Evolutionary conservation across 306 rosid genomes (phyloP).

Genomic region (Cucumis melo): DNA sequence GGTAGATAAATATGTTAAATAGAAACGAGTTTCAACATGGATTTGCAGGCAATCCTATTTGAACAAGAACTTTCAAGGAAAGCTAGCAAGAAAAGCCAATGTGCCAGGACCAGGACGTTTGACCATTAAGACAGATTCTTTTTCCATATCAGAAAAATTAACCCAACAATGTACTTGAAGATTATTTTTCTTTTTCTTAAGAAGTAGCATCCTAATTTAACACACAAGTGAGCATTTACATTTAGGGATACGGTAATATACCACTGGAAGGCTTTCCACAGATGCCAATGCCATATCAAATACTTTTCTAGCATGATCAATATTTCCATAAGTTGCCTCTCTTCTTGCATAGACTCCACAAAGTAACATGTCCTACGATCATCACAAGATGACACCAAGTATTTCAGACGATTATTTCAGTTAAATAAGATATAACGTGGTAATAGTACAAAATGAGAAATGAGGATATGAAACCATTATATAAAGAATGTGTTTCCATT

Average conservation of each 20-base stretch:
- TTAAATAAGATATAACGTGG: neutral
- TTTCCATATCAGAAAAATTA: neutral
- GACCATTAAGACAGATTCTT: neutral
- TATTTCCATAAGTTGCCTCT: conserved; percentile 74
- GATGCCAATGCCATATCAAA: conserved; percentile 91
- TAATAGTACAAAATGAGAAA: neutral
- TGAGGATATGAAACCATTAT: neutral
- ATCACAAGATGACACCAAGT: conserved; percentile 2
- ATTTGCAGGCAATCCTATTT: neutral
- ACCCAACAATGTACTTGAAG: neutral
- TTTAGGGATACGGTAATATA: conserved; percentile 14
- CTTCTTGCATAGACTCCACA: conserved; percentile 90
- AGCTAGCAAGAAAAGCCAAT: neutral
- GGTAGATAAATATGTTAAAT: neutral
- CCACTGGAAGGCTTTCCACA: conserved; percentile 68
- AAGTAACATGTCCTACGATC: conserved; percentile 56
- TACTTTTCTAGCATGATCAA: conserved; percentile 77
- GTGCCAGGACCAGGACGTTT: neutral
- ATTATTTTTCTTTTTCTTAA: neutral
- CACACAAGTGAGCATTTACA: neutral
- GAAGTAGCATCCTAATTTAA: neutral
- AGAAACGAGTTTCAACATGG: neutral
- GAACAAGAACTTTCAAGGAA: neutral
- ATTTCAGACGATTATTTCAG: neutral
- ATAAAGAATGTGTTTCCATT: neutral